These are phyloP conservation scores for Pseudogymnoascus sp. DNA, from an alignment of 2,329 filamentous ascomycete species.

Conservation along the genomic window DNA sequence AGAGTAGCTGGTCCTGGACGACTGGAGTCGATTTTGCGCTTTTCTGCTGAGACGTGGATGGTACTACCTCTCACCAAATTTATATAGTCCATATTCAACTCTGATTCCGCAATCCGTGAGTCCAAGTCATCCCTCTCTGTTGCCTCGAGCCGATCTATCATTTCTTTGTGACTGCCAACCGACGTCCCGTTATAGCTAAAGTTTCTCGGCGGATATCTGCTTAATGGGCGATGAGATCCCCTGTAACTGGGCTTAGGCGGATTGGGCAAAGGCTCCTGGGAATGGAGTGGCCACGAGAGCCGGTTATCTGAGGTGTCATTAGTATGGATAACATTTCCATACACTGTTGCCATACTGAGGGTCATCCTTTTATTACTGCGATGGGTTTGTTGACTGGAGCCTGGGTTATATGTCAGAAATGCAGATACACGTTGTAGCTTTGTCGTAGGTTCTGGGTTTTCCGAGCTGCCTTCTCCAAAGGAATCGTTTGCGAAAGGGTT, in stretches of 20 bases:
- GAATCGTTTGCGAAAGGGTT: neutral
- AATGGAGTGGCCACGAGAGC: neutral
- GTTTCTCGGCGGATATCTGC: neutral
- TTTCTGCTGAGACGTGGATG: neutral
- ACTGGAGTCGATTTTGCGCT: neutral
- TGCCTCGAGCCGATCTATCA: neutral
- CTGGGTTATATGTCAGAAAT: slow-evolving; percentile 1
- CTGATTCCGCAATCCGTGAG: neutral
- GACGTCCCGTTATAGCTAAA: neutral
- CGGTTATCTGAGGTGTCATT: neutral
- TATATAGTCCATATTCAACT: neutral
- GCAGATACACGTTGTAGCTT: neutral
- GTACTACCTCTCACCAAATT: neutral
- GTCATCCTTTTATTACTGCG: neutral
- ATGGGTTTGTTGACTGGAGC: neutral
- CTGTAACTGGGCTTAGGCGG: neutral
- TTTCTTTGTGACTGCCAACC: neutral
- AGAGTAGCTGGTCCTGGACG: slow-evolving; percentile 30
- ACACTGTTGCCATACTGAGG: neutral
- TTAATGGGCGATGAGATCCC: neutral
- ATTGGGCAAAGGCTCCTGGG: neutral
- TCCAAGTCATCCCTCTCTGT: neutral
- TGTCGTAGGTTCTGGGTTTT: neutral
- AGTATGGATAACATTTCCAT: slow-evolving; percentile 2
- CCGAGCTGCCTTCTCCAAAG: neutral